These are phyloP conservation scores for Cystobasidium slooffiae DNA, from an alignment of 1,284 basidiomycete species.

Conservation along the genomic window DNA sequence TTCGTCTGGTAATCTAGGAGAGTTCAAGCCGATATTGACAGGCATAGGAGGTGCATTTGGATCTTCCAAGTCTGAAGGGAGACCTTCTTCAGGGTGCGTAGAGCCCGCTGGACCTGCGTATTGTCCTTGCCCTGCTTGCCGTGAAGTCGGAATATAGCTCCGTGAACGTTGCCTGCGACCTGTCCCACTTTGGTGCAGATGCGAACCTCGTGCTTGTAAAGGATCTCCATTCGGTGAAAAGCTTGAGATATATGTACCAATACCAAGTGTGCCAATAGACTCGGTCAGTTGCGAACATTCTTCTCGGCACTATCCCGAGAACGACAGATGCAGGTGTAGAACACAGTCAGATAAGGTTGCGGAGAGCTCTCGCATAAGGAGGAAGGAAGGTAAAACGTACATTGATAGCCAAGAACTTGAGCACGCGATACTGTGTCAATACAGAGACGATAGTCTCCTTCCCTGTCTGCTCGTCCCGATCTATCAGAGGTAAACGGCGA, in stretches of 20 bases:
- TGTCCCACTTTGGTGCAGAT: slow-evolving; percentile 1
- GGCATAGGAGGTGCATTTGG: slow-evolving; percentile 4
- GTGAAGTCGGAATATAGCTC: slow-evolving; percentile 12
- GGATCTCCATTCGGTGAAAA: slow-evolving; percentile 36
- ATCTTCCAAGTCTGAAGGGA: slow-evolving; percentile 25
- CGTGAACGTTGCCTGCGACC: slow-evolving; percentile 29
- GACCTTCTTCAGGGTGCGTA: slow-evolving; percentile 34
- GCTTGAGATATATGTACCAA: slow-evolving; percentile 83
- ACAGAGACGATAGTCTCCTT: slow-evolving; percentile 96
- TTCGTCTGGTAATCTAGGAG: neutral
- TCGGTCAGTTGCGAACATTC: slow-evolving; percentile 71
- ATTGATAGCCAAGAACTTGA: slow-evolving; percentile 99
- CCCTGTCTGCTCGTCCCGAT: slow-evolving; percentile 89
- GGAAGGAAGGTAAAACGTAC: slow-evolving; percentile 60
- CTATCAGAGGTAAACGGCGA: slow-evolving; percentile 88
- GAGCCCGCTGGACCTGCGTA: slow-evolving; percentile 8
- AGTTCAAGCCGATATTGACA: neutral
- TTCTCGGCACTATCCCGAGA: slow-evolving; percentile 67
- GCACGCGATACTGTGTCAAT: slow-evolving; percentile 93
- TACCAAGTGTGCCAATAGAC: slow-evolving; percentile 81
- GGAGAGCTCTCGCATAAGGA: slow-evolving; percentile 28
- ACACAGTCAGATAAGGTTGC: neutral
- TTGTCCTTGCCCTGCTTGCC: slow-evolving; percentile 5
- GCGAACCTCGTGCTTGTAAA: neutral
- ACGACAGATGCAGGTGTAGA: neutral